Base-by-base conservation (phyloP, 2,329 filamentous ascomycete species). In the Calonectria fujianensis region DNA sequence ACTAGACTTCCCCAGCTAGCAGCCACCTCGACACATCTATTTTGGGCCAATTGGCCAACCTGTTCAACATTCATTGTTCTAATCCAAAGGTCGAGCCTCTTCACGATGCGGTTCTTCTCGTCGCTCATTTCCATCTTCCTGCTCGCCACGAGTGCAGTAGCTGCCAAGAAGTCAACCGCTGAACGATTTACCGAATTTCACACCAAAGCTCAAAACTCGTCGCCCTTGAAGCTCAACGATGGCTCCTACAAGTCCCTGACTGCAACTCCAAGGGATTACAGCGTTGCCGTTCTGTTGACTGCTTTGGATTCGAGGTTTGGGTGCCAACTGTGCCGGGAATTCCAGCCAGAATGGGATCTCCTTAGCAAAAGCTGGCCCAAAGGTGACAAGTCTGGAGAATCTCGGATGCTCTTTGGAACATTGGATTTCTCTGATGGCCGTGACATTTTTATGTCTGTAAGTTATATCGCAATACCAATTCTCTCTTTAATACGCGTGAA, bases 281-380 rank as follows among this genome's bases (percentile, higher is more conserved):
- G 93, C 50, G 90, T 94, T 35, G 93, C 93, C 3, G 91, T 99
- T 4, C 91, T 99, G 18, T 88, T 99, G 78, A 99, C 97, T 1
- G 97, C 97, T 48, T 87, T 96, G 81, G 96, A 98, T 78, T 82
- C 92, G 39, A 92, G 95, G 73, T 98, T 95, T 83, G 95, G 94
- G 74, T 99, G 97, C 84, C 89, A 93, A 78, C 89, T 98, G 64
- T 99, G 97, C 85, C 91, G 92, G 68, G 95, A 98, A 69, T 98
- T 99, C 85, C 94, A 98, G 84, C 94, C 96, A 1, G 97, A 99
- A 86, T 99, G 96, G 94, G 94, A 97, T 70, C 85, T 98, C 69
- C 87, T 99, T 70, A 92, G 91, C 69, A 94, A 92, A 85, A 97
- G 94, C 86, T 99, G 97, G 97, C 89, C 90, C 76, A 95, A 94